phyloP scores from a whole-genome alignment of 1,284 basidiomycete genomes.

The Tilletia setariae region DNA sequence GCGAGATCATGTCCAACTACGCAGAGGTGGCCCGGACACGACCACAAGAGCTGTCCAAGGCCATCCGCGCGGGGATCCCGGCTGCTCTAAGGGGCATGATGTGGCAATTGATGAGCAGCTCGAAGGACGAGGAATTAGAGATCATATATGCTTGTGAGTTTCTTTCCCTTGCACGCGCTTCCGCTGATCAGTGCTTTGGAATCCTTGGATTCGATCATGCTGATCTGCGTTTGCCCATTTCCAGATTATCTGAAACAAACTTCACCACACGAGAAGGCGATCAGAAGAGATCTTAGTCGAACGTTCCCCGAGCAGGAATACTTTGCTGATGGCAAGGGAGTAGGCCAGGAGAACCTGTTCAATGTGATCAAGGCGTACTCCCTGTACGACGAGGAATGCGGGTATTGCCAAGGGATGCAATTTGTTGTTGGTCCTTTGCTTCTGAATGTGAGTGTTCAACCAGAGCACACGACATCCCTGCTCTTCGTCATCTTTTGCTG shows the following conservation, averaged over 20 bases:
- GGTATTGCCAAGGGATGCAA: constrained; percentile 85
- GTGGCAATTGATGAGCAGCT: constrained; percentile 93
- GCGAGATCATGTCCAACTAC: constrained; percentile 73
- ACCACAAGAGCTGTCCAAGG: constrained; percentile 67
- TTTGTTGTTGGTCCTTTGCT: constrained; percentile 92
- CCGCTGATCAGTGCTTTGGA: no score
- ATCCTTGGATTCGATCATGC: no score
- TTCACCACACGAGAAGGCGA: constrained; percentile 88
- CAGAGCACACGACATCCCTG: neutral
- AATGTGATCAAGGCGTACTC: constrained; percentile 98
- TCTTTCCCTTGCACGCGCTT: neutral
- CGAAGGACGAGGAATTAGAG: constrained; percentile 84
- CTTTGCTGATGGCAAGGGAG: constrained; percentile 78
- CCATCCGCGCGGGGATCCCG: constrained; percentile 90
- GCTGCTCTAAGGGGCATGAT: constrained; percentile 82
- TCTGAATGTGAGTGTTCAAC: constrained; percentile 68
- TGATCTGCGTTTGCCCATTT: neutral
- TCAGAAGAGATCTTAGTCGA: constrained; percentile 74
- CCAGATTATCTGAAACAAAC: constrained; percentile 70
- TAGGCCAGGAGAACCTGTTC: constrained; percentile 93
- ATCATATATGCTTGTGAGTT: constrained; percentile 67
- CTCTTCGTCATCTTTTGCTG: neutral
- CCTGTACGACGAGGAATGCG: constrained; percentile 88
- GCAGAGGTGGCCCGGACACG: constrained; percentile 59
- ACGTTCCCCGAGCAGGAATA: constrained; percentile 98